These are phyloP conservation scores for Moringa oleifera DNA, from an alignment of 345 rosid genomes.

Conservation along the genomic window DNA sequence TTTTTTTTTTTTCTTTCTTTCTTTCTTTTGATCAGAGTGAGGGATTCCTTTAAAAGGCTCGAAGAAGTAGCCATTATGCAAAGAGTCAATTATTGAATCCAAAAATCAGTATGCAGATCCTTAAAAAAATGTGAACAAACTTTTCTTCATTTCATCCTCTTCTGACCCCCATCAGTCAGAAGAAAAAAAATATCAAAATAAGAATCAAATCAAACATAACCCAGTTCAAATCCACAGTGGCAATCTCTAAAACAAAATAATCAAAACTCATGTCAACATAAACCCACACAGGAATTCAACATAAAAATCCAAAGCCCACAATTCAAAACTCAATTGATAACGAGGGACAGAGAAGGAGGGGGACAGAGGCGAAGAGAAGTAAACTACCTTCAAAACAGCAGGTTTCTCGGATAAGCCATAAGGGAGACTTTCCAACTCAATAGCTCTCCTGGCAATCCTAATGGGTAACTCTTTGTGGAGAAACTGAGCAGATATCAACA, in stretches of 20 bases:
- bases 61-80: no score
- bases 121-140: not conserved
- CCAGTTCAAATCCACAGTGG: not conserved
- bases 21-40: no score
- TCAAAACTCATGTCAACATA: no score
- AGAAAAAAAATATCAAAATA: not conserved
- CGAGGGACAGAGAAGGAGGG: not conserved
- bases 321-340: no score
- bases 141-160: not conserved
- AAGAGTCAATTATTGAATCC: no score
- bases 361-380: no score
- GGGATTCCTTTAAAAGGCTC: no score
- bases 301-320: not conserved
- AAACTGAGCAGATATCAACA: conserved; percentile 79
- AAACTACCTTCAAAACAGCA: conserved; percentile 64
- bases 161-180: not conserved
- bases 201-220: not conserved
- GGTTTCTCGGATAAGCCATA: conserved; percentile 77
- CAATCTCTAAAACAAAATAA: not conserved
- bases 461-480: conserved; percentile 88
- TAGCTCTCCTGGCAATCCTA: conserved; percentile 73
- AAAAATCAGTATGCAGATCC: not conserved
- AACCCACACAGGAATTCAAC: no score
- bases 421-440: conserved; percentile 80
- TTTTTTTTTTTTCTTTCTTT: no score